Base-by-base conservation (phyloP, 495 filamentous ascomycete genomes). In the Daldinia childiae region DNA sequence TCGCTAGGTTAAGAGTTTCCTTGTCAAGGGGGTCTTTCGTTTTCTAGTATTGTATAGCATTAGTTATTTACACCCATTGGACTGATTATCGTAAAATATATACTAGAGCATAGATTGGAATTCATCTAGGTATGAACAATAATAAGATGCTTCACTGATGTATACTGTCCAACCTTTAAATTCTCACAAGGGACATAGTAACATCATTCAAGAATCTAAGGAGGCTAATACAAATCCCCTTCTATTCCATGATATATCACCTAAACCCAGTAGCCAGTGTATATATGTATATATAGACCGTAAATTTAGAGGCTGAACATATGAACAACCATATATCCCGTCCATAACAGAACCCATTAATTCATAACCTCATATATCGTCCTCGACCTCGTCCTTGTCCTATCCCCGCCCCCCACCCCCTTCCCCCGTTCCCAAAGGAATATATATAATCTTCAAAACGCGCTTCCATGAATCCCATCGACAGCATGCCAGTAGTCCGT, bases 401-500 rank as follows among this genome's bases (percentile, higher is more conserved):
- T n/a, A n/a, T n/a, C n/a, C n/a, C n/a, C n/a, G n/a, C n/a, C 34
- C 34, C 12, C 34, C 0, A 4, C 3, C 34, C 34, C 12, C 11
- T 0, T 6, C 27, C 34, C 34, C 32, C 32, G 9, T 3, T 11
- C 3, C 3, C 3, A 36, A 36, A 36, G 0, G 14, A 2, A 32
- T 8, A 32, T 32, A 32, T 26, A 19, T 45, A n/a, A n/a, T n/a
- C n/a, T 6, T 21, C 7, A n/a, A 45, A 45, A 62, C 34, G 19
- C 32, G 21, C 19, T 39, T n/a, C 21, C 11, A 27, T 60, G 12
- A n/a, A 61, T 36, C 24, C 51, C 12, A 38, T 39, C 34, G 36
- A 69, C 6, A 32, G 8, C 11, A 71, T 27, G 54, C 41, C 34
- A 57, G 51, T 43, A 57, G 51, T 43, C 48, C 39, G 51, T 50